Evolutionary conservation across 495 filamentous ascomycete species (phyloP), one percentile per base, ranked within the genome.

Genomic region (Penicillium soppii): DNA sequence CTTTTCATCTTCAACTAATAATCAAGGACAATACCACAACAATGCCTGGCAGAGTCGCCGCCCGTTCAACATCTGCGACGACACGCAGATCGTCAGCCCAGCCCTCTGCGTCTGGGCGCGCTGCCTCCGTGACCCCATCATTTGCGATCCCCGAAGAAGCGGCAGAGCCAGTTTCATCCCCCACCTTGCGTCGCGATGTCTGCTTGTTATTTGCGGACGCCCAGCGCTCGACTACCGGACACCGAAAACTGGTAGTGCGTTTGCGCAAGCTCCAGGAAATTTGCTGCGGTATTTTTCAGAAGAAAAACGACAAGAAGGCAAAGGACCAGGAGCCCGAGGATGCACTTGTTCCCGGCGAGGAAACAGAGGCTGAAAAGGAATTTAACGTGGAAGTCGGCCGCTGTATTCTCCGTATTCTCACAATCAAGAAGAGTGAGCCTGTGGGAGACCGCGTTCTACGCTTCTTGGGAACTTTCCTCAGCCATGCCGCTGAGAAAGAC

Each of bases 391-490:
- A 97, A 69, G 82, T 97, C 26, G 78, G 79, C 26, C 78, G 91
- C 62, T 96, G 91, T 59, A 78, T 96, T 30, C 71, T 92, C 48
- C 80, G 92, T 33, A 76, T 92, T 47, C 78, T 97, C 73, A 76
- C 83, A 3, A 86, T 97, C 21, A 96, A 95, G 76, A 97, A 96
- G 77, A 87, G 86, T 29, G 94, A 99, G 71, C 78, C 82, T 23
- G 91, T 89, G 4, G 94, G 91, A 20, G 94, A 99, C 66, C 83
- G 88, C 52, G 77, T 87, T 30, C 76, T 97, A 43, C 79, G 89
- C 35, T 97, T 97, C 66, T 71, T 92, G 58, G 91, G 89, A 16
- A 72, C 87, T 30, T 99, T 95, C 70, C 67, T 99, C 54, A 83
- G 82, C 39, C 81, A 91, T 65, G 84, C 94, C 9, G 82, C 80